Conservation (phyloP, 495 filamentous ascomycete genomes). For the Collariella sp. region DNA sequence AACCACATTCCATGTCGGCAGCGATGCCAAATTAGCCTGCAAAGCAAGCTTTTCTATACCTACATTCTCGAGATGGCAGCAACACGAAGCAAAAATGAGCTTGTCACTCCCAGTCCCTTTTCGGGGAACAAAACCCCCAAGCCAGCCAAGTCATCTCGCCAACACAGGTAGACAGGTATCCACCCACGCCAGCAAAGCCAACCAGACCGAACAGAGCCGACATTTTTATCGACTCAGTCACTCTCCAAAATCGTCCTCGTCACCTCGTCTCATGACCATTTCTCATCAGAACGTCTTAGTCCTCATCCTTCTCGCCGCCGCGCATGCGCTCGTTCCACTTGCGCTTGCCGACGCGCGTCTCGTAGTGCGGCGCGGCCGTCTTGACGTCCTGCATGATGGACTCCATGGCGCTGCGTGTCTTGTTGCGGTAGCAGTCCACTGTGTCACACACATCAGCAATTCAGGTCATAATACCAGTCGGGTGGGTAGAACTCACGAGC, state of each 20-base stretch:
- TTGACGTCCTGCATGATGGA: constrained; percentile 61
- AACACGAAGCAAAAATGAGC: too few relatives aligned
- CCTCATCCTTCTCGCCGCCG: constrained; percentile 30
- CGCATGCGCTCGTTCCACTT: constrained; percentile 63
- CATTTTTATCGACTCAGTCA: too few relatives aligned
- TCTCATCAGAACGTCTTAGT: constrained; percentile 4
- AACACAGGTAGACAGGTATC: too few relatives aligned
- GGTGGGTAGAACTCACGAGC: constrained; percentile 57
- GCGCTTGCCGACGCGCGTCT: constrained; percentile 81
- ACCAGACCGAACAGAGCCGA: too few relatives aligned
- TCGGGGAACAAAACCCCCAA: too few relatives aligned
- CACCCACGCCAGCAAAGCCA: too few relatives aligned
- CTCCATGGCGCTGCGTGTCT: constrained; percentile 75
- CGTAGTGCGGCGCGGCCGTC: constrained; percentile 71
- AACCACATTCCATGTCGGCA: not conserved
- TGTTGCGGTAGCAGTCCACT: constrained; percentile 95
- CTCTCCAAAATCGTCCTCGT: not conserved
- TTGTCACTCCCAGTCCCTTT: too few relatives aligned
- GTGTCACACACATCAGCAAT: constrained; percentile 4
- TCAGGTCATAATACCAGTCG: too few relatives aligned
- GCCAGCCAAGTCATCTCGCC: too few relatives aligned
- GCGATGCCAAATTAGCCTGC: not conserved
- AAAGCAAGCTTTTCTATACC: too few relatives aligned
- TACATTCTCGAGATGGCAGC: too few relatives aligned
- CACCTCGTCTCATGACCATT: not conserved